phyloP scores from a whole-genome alignment of 1,284 basidiomycete genomes.

The Omphalotus olearius region DNA sequence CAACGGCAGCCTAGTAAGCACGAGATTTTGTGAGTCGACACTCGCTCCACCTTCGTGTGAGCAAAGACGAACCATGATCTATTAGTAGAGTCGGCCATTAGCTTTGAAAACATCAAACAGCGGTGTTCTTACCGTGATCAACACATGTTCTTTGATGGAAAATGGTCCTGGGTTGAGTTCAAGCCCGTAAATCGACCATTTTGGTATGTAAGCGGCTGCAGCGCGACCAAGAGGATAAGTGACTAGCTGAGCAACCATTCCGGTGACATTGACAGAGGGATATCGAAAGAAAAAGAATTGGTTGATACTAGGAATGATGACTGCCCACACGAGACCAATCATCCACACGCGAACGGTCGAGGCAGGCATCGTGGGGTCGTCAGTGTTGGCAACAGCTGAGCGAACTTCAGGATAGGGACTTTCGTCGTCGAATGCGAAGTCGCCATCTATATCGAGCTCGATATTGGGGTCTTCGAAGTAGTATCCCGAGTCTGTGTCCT shows the following conservation, averaged over 20 bases:
- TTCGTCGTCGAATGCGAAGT: slow-evolving; percentile 39
- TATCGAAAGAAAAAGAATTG: slow-evolving; percentile 54
- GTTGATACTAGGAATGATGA: slow-evolving; percentile 47
- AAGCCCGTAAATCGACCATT: slow-evolving; percentile 38
- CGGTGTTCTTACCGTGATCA: slow-evolving; percentile 21
- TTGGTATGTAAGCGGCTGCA: slow-evolving; percentile 35
- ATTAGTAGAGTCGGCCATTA: background rate
- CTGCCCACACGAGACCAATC: slow-evolving; percentile 44
- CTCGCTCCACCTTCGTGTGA: slow-evolving; percentile 3
- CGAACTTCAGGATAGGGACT: slow-evolving; percentile 62
- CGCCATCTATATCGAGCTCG: slow-evolving; percentile 36
- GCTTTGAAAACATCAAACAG: background rate
- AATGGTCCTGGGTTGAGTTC: slow-evolving; percentile 46
- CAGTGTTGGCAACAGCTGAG: slow-evolving; percentile 52
- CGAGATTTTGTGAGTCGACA: slow-evolving; percentile 32
- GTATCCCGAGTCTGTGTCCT: background rate
- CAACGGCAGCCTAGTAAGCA: slow-evolving; percentile 28
- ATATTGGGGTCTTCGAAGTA: slow-evolving; percentile 37
- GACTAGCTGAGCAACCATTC: slow-evolving; percentile 43
- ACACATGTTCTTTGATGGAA: slow-evolving; percentile 36
- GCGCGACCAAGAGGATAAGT: slow-evolving; percentile 43
- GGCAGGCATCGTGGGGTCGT: slow-evolving; percentile 52
- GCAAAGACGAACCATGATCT: slow-evolving; percentile 54
- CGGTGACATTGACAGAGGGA: slow-evolving; percentile 40
- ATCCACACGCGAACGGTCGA: slow-evolving; percentile 53